Percentiles rank a stretch among this genome's conserved stretches.
phyloP scores from a whole-genome alignment of 345 rosid genomes.

The Litchi chinensis region DNA sequence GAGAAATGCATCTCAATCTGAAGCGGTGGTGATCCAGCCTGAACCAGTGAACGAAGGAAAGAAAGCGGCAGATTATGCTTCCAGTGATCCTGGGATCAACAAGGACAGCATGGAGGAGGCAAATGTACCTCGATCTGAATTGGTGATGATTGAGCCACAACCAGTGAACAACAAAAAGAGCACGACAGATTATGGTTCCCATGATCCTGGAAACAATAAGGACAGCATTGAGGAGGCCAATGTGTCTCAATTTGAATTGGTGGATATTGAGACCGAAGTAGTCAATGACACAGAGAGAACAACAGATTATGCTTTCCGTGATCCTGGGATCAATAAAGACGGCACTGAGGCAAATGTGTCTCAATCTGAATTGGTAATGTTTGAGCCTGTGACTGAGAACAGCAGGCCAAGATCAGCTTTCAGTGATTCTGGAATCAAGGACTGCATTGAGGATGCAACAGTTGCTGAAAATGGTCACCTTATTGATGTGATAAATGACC shows the following conservation, averaged over 20 bases:
- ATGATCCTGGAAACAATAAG: neutral
- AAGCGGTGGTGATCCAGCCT: conserved; percentile 5
- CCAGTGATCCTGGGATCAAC: conserved; percentile 17
- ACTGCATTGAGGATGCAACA: conserved; percentile 14
- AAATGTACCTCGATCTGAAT: neutral
- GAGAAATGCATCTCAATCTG: conserved; percentile 18
- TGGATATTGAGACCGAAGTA: neutral
- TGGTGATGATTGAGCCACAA: neutral
- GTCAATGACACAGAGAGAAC: neutral
- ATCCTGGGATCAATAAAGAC: neutral
- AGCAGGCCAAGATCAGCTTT: neutral
- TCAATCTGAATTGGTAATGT: conserved; percentile 7
- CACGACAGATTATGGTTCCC: neutral
- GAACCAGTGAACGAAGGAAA: conserved; percentile 13
- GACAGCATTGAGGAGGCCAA: conserved; percentile 1
- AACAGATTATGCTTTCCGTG: neutral
- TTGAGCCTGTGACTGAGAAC: conserved; percentile 6
- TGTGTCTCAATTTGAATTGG: conserved; percentile 15
- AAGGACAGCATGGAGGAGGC: neutral
- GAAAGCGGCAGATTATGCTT: neutral
- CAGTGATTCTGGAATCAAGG: conserved; percentile 20
- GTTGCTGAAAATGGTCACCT: conserved; percentile 21
- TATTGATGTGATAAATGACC: conserved; percentile 17
- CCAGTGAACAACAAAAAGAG: neutral
- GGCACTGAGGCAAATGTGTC: conserved; percentile 14